Evolutionary conservation across 768 basidiomycete genomes (phyloP), one percentile per base, ranked within the genome.

Genomic region (Serendipita sp.): DNA sequence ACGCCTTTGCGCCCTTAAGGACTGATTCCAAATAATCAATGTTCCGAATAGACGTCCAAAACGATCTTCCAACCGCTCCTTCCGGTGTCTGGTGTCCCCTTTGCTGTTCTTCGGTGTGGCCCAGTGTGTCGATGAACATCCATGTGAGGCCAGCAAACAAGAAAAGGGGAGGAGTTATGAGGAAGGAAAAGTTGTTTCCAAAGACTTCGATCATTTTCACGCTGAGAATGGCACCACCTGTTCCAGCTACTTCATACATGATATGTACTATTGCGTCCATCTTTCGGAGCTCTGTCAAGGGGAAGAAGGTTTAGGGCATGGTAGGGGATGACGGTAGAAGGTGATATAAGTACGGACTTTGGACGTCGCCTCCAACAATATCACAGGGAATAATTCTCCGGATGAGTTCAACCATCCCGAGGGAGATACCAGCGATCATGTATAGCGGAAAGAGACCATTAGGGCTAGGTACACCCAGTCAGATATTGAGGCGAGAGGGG

Each of bases 331-430:
- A 1, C 2, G 18, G 30, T 54, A 30, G 53, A 30, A 54, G 53
- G 11, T 5, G 5, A 13, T 1, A 1, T 4, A 41, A 4, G 30
- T 5, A 65, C 10, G 70, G 66, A 63, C 67, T 70, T 18, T 66
- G 62, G 4, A 71, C 70, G 63, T 73, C 70, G 3, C 71, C 71
- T 10, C 71, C 71, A 44, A 66, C 64, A 41, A 67, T 66, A 44
- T 68, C 65, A 41, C 68, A 47, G 1, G 66, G 69, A 30, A 73
- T 72, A 66, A 72, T 69, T 41, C 72, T 64, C 30, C 72, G 67
- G 47, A 71, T 71, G 18, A 72, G 66, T 63, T 72, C 72, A n/a
- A 73, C 70, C 70, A 71, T 72, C 18, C 72, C 72, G 64, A 70
- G 71, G 16, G 65, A 51, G 63, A 72, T 65, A 41, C 72, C 72